Base-by-base conservation (phyloP, 2,329 filamentous ascomycete genomes). In the Alternaria burnsii region DNA sequence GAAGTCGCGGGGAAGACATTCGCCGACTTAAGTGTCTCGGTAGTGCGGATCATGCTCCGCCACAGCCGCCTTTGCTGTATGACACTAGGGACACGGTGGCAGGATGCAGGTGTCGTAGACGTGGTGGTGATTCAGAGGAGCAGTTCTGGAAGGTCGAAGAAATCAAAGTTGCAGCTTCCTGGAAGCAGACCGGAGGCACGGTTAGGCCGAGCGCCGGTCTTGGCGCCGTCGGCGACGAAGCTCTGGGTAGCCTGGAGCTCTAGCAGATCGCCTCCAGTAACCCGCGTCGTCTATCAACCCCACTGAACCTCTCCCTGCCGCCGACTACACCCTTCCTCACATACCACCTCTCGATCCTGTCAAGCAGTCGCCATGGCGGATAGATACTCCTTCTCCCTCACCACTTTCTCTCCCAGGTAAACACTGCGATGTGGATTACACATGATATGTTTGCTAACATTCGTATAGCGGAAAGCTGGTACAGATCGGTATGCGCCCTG, bases 331-430 rank as follows among this genome's bases (percentile, higher is more conserved):
- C 20, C 44, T 44, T 48, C 50, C 12, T 43, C 18, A 52, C 38
- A 52, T 59, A 46, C 43, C 14, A 42, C 16, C 40, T 48, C 22
- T 5, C 28, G 30, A 53, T 26, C 22, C 36, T 52, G 18, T 54
- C 52, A 48, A 43, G 62, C 41, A 59, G 41, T 66, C 71, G 68
- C 71, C 79, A 99, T 99, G 94, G 94, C 95, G 78, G 95, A 99
- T 83, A 88, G 95, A 85, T 99, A 99, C 83, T 97, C 94, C 57
- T 99, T 99, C 89, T 99, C 95, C 62, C 88, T 99, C 80, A 99
- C 95, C 68, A 99, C 95, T 69, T 99, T 99, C 90, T 98, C 95
- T 77, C 95, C 95, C 81, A 99, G 94, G 95, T 96, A 89, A 82
- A 88, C 66, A 72, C 63, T 41, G 55, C 58, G 61, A 52, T 48